Conservation (phyloP, 805 yeast genomes). For the Sporopachydermia quercuum region DNA sequence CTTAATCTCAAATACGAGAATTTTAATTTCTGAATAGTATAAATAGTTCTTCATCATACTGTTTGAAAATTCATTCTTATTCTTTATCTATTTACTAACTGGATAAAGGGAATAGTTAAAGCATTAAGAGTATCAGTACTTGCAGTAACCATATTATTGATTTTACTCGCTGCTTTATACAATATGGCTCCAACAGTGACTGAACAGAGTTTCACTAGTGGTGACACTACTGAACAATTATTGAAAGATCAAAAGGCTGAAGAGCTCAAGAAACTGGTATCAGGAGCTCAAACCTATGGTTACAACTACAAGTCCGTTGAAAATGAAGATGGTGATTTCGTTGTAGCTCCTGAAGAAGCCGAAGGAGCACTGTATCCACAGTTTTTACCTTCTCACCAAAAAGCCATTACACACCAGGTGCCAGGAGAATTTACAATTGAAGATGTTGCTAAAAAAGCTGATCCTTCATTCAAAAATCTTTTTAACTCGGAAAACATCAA, state of each 20-base stretch:
- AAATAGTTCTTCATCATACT: no score
- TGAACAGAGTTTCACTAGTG: not conserved
- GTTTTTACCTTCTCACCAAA: constrained; percentile 58
- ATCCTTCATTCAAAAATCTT: constrained; percentile 36
- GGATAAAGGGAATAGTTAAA: no score
- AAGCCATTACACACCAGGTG: constrained; percentile 35
- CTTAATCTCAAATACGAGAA: no score
- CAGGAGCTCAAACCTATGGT: not conserved
- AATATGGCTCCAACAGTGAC: not conserved
- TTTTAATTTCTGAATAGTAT: no score
- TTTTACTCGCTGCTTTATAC: no score
- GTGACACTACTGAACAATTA: not conserved
- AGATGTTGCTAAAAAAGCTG: constrained; percentile 60
- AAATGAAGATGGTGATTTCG: not conserved
- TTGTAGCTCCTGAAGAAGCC: constrained; percentile 16
- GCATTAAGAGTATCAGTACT: no score
- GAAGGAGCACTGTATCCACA: constrained; percentile 30
- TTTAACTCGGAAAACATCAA: constrained; percentile 22
- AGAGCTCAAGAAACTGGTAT: not conserved
- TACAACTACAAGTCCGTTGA: not conserved
- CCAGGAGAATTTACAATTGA: constrained; percentile 37
- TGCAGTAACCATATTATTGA: no score
- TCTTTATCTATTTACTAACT: no score
- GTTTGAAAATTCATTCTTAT: no score
- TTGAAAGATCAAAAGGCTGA: not conserved